Percentiles rank a stretch among this genome's conserved stretches.
phyloP scores from a whole-genome alignment of 169 alveolate genomes.

The Plasmodium gonderi region DNA sequence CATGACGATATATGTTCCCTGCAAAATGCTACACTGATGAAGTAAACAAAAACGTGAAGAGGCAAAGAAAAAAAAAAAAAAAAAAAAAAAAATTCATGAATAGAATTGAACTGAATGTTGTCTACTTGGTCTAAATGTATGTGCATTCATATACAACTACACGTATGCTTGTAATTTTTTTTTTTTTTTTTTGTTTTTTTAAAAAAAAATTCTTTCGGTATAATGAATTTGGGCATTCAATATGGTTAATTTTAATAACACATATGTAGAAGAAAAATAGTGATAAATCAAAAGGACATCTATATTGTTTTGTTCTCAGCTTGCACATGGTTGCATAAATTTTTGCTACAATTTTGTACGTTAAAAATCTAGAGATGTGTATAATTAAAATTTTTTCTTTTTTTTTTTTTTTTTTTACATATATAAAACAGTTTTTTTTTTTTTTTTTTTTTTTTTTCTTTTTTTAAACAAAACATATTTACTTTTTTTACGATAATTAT shows the following conservation, averaged over 20 bases:
- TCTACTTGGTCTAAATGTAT: neutral
- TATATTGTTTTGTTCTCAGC: neutral
- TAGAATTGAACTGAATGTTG: neutral
- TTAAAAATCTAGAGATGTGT: neutral
- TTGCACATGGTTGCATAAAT: conserved; percentile 25
- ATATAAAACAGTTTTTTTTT: neutral
- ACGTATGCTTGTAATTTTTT: neutral
- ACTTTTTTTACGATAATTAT: neutral
- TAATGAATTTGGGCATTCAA: neutral
- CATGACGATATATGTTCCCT: neutral
- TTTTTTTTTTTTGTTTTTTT: neutral
- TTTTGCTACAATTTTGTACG: neutral
- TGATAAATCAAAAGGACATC: neutral
- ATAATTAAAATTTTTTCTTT: neutral
- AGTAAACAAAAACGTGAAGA: neutral
- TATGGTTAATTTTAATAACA: neutral
- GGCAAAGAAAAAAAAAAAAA: neutral
- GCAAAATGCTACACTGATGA: neutral
- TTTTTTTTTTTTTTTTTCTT: neutral
- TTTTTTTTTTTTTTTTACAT: neutral
- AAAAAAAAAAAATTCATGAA: neutral
- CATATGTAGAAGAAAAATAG: neutral
- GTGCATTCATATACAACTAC: neutral
- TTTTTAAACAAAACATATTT: neutral
- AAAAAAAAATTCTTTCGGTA: neutral